Base-by-base conservation (phyloP, 352 stramenopile species). In the Globisporangium polare region DNA sequence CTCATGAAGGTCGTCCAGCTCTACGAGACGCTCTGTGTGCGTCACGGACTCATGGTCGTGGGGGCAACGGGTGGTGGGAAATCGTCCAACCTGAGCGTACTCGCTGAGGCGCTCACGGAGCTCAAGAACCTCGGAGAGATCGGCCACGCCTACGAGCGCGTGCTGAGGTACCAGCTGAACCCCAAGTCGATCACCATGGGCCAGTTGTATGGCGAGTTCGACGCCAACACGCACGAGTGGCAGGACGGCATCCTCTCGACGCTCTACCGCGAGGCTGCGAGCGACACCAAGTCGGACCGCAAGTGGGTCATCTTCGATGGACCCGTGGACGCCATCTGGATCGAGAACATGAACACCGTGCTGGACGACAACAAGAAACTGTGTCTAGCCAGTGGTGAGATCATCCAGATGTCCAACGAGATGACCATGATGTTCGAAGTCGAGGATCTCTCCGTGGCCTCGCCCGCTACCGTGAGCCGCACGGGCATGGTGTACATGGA, bases 361-460 rank as follows among this genome's bases (percentile, higher is more conserved):
- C 77, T 98, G 46, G 94, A 98, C 61, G 94, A 98, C 73, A 98
- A 98, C 77, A 98, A 97, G 69, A 97, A 98, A 66, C 71, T 98
- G 6, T 98, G 94, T 59, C 70, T 98, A 6, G 94, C 87, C 15
- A 97, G 88, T 53, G 95, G 95, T 29, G 95, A 98, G 67, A 98
- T 98, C 60, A 97, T 98, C 51, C 82, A 92, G 33, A 95, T 98
- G 71, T 95, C 81, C 20, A 92, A 96, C 51, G 80, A 94, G 33
- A 98, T 98, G 95, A 97, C 92, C 0, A 98, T 98, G 92, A 98
- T 98, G 89, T 98, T 98, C 53, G 95, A 98, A 63, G 91, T 97
- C 7, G 92, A 98, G 68, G 95, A 98, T 63, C 68, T 98, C 2
- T 94, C 87, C 0, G 95, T 98, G 15, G 95, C 95, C 17, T 97